Evolutionary conservation across 495 filamentous ascomycete genomes (phyloP).

Genomic region (Daldinia childiae): DNA sequence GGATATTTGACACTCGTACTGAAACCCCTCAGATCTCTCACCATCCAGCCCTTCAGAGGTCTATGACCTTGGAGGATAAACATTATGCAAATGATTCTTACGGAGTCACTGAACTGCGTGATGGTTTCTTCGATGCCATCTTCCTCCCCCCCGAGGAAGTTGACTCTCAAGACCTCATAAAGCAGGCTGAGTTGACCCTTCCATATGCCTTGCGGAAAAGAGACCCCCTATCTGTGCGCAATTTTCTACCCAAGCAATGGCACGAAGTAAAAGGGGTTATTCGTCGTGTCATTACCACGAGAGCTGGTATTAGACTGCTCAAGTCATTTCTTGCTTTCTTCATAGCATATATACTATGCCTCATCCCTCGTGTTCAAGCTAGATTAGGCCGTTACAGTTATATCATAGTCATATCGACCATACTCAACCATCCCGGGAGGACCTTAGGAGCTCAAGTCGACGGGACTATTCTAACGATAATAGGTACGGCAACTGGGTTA

Average conservation of each 20-base stretch:
- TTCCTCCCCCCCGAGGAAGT: constrained; percentile 59
- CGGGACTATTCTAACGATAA: constrained; percentile 60
- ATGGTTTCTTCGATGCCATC: constrained; percentile 68
- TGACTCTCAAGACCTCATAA: constrained; percentile 48
- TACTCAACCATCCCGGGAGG: constrained; percentile 63
- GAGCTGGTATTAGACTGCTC: constrained; percentile 58
- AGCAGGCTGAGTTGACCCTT: constrained; percentile 51
- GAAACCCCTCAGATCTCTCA: constrained; percentile 18
- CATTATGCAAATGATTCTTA: constrained; percentile 52
- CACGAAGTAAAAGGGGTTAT: constrained; percentile 50
- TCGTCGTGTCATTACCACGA: constrained; percentile 50
- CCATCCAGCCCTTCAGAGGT: constrained; percentile 12
- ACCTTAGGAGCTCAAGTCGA: constrained; percentile 66
- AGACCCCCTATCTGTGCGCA: constrained; percentile 52
- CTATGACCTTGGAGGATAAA: constrained; percentile 40
- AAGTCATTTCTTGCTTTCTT: constrained; percentile 65
- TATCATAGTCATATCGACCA: constrained; percentile 61
- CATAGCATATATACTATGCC: constrained; percentile 62
- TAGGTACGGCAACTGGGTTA: constrained; percentile 65
- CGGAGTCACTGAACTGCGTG: constrained; percentile 63
- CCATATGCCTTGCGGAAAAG: constrained; percentile 51
- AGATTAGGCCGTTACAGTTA: constrained; percentile 64
- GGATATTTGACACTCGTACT: constrained; percentile 42
- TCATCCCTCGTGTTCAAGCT: constrained; percentile 54
- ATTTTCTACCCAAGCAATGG: constrained; percentile 59